These are phyloP conservation scores for Exophiala bonariae DNA, from an alignment of 2,329 filamentous ascomycete genomes.

Conservation along the genomic window DNA sequence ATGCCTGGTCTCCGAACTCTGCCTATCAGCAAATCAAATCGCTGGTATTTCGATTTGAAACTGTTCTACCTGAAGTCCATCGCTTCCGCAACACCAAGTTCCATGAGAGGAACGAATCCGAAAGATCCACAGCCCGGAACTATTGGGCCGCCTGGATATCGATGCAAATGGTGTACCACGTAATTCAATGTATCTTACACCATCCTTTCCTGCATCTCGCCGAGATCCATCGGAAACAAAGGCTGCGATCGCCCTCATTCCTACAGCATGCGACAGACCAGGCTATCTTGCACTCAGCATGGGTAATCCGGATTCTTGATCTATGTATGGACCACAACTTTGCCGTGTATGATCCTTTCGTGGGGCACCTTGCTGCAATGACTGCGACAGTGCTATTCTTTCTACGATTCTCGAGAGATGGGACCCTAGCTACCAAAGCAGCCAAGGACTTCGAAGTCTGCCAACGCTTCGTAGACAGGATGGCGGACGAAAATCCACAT, in stretches of 20 bases:
- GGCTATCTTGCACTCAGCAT: constrained; percentile 20
- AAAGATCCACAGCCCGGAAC: constrained; percentile 9
- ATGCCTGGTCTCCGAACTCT: constrained; percentile 20
- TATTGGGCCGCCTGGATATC: constrained; percentile 25
- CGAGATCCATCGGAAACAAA: constrained; percentile 15
- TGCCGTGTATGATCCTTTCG: constrained; percentile 20
- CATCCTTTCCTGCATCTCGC: constrained; percentile 25
- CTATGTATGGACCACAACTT: constrained; percentile 18
- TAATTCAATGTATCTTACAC: constrained; percentile 22
- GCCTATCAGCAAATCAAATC: constrained; percentile 22
- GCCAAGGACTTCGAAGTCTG: constrained; percentile 16
- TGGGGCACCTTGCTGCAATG: constrained; percentile 22
- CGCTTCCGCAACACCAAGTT: constrained; percentile 22
- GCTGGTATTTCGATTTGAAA: constrained; percentile 22
- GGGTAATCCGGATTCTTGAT: constrained; percentile 19
- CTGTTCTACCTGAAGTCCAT: constrained; percentile 20
- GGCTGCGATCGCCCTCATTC: constrained; percentile 23
- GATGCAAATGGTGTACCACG: constrained; percentile 23
- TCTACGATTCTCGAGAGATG: constrained; percentile 22
- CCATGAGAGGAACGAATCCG: constrained; percentile 8
- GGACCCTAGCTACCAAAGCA: constrained; percentile 12
- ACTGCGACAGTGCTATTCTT: constrained; percentile 20
- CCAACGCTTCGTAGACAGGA: constrained; percentile 17
- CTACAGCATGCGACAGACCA: constrained; percentile 25
- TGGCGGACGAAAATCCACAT: constrained; percentile 15